Percentiles rank a stretch among this genome's conserved stretches.
Conservation (phyloP, 768 basidiomycete species). For the Amanita pallidorosea region DNA sequence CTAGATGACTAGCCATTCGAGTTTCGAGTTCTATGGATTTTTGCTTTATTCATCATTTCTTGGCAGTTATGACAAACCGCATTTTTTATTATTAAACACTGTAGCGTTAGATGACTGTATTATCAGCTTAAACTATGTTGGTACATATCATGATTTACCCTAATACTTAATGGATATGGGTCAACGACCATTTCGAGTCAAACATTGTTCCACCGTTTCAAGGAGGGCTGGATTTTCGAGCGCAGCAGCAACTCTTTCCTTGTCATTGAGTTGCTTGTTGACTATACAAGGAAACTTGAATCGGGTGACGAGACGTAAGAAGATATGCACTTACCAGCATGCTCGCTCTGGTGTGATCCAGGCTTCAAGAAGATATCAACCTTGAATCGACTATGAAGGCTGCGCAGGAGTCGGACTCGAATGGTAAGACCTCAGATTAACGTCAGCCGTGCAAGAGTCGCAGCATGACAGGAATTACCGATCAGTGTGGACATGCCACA, state of each 20-base stretch:
- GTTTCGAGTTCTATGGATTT: not conserved
- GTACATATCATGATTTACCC: not conserved
- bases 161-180: not conserved
- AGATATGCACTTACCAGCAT: slow-evolving; percentile 48
- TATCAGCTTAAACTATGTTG: not conserved
- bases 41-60: slow-evolving; percentile 3
- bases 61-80: not conserved
- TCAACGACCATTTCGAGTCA: not conserved
- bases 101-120: slow-evolving; percentile 5
- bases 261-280: slow-evolving; percentile 98
- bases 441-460: slow-evolving; percentile 4
- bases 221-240: slow-evolving; percentile 84
- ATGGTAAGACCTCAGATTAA: slow-evolving; percentile 73
- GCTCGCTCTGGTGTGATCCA: slow-evolving; percentile 93
- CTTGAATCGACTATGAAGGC: slow-evolving; percentile 88
- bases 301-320: not conserved
- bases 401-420: slow-evolving; percentile 80
- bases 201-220: slow-evolving; percentile 69
- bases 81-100: not conserved
- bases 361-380: slow-evolving; percentile 89
- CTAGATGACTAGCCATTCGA: slow-evolving; percentile 44
- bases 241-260: slow-evolving; percentile 95
- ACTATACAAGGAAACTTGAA: slow-evolving; percentile 33
- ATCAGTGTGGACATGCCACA: slow-evolving; percentile 97
- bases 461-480: slow-evolving; percentile 35